Percentiles rank a stretch among this genome's conserved stretches.
phyloP scores from a whole-genome alignment of 805 yeast species.

The Kuraishia borneana region DNA sequence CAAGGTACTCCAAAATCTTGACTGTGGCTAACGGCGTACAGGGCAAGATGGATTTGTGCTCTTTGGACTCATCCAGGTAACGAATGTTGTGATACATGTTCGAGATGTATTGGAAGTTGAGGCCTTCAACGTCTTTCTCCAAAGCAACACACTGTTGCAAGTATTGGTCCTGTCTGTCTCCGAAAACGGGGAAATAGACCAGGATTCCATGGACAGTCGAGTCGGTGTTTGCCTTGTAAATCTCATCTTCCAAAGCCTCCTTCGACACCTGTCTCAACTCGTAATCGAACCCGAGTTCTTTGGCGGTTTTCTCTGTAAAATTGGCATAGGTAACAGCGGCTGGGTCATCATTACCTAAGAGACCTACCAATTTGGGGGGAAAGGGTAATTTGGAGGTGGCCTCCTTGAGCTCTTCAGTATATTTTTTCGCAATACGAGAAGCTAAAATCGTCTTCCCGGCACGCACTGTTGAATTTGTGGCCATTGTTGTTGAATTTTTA shows the following conservation, averaged over 20 bases:
- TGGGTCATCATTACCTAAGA: slow-evolving; percentile 87
- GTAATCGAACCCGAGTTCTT: slow-evolving; percentile 75
- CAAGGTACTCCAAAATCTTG: slow-evolving; percentile 82
- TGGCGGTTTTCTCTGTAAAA: slow-evolving; percentile 91
- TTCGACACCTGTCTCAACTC: slow-evolving; percentile 63
- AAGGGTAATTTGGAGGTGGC: slow-evolving; percentile 38
- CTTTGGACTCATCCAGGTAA: slow-evolving; percentile 55
- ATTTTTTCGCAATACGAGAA: slow-evolving; percentile 75
- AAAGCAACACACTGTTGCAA: slow-evolving; percentile 86
- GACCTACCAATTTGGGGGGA: slow-evolving; percentile 77
- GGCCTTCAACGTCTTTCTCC: slow-evolving; percentile 93
- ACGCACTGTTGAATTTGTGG: slow-evolving; percentile 5
- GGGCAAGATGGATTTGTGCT: slow-evolving; percentile 79
- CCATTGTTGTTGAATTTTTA: too few species aligned
- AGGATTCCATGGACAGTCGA: slow-evolving; percentile 78
- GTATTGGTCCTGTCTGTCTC: slow-evolving; percentile 90
- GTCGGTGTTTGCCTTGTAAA: slow-evolving; percentile 75
- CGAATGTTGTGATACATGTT: slow-evolving; percentile 92
- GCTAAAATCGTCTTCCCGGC: slow-evolving; percentile 83
- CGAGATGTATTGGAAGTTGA: slow-evolving; percentile 82
- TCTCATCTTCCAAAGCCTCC: slow-evolving; percentile 76
- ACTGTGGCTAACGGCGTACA: slow-evolving; percentile 96
- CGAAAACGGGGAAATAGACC: slow-evolving; percentile 96
- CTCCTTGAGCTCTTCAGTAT: slow-evolving; percentile 54
- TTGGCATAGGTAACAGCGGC: slow-evolving; percentile 93